Percentiles rank a stretch among this genome's conserved stretches.
Conservation (phyloP, 1,139 yeast species). For the Geotrichum phurueaensis region DNA sequence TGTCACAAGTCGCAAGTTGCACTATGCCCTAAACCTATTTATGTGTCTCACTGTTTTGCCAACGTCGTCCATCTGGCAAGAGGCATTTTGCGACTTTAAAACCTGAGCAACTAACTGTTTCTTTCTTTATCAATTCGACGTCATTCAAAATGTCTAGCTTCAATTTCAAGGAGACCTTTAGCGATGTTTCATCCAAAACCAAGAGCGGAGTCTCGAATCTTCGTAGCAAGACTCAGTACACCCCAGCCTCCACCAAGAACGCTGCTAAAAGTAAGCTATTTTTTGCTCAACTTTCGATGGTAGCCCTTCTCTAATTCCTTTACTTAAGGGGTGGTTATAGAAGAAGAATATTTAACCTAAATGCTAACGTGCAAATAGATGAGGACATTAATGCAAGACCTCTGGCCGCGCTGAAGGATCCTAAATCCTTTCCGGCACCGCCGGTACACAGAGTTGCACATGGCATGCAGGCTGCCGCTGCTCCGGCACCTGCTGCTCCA, state of each 20-base stretch:
- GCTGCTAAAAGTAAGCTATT: conserved; percentile 8
- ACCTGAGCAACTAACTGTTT: not conserved
- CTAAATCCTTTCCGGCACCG: conserved; percentile 48
- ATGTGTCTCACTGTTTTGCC: not conserved
- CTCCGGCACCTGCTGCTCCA: conserved; percentile 11
- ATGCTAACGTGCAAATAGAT: conserved; percentile 3
- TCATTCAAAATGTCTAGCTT: conserved; percentile 7
- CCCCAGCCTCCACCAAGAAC: conserved; percentile 14
- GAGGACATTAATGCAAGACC: conserved; percentile 31
- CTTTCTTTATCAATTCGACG: not conserved
- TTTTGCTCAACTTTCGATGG: not conserved
- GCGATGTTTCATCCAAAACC: conserved; percentile 13
- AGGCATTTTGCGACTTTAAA: not conserved
- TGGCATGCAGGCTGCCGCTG: conserved; percentile 28
- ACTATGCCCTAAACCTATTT: not conserved
- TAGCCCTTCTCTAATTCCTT: not conserved
- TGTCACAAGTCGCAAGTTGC: too few species aligned
- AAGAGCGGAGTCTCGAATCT: conserved; percentile 8
- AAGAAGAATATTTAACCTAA: not conserved
- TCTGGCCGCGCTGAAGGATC: conserved; percentile 36
- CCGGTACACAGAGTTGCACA: conserved; percentile 39
- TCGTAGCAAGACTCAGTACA: conserved; percentile 11
- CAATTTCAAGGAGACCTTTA: conserved; percentile 14
- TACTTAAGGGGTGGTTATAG: too few species aligned
- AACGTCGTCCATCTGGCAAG: not conserved